Evolutionary conservation across 371 early-diverging fungal species (phyloP).

Genomic region (Mucor velutinosus): DNA sequence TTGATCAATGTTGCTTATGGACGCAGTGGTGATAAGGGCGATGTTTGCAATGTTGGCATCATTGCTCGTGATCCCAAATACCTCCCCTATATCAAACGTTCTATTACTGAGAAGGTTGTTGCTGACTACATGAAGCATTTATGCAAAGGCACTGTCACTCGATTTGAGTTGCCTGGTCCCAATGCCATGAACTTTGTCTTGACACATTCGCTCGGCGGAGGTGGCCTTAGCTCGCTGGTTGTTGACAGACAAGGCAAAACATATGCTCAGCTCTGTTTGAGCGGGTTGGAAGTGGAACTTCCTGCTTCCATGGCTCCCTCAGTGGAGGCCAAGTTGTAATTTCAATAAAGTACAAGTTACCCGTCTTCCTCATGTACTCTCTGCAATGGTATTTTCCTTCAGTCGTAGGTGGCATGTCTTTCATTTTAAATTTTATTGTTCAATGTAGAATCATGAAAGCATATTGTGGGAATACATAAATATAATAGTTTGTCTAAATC

Average conservation of each 20-base stretch:
- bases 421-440: no score
- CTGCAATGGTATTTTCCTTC: no score
- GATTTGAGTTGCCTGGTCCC: constrained; percentile 68
- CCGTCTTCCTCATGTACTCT: neutral
- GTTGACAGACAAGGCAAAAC: constrained; percentile 80
- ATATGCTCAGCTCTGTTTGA: constrained; percentile 69
- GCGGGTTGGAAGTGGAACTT: constrained; percentile 57
- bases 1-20: constrained; percentile 70
- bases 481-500: neutral
- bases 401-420: no score
- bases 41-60: constrained; percentile 72
- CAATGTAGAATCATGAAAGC: neutral
- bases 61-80: constrained; percentile 66
- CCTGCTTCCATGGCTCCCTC: constrained; percentile 52
- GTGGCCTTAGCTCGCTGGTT: constrained; percentile 68
- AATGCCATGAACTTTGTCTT: constrained; percentile 74
- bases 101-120: constrained; percentile 48
- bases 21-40: constrained; percentile 79
- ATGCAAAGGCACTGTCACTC: constrained; percentile 62
- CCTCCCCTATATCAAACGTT: constrained; percentile 53
- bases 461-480: neutral
- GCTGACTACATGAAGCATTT: constrained; percentile 67
- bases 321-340: constrained; percentile 46
- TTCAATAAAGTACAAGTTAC: neutral
- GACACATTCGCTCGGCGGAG: constrained; percentile 70